phyloP scores from a whole-genome alignment of 768 basidiomycete genomes.

The Tulasnella sp. region DNA sequence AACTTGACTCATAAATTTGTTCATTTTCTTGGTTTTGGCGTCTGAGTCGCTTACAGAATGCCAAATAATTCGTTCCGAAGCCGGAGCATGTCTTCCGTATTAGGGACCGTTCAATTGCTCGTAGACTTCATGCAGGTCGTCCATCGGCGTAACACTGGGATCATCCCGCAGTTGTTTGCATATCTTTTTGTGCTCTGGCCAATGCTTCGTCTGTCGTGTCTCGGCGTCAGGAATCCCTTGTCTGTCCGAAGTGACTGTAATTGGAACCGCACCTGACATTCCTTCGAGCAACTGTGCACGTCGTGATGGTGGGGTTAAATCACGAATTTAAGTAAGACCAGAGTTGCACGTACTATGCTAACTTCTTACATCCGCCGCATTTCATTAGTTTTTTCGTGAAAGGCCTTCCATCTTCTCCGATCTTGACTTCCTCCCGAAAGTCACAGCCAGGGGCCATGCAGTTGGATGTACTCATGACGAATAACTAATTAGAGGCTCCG shows the following conservation, averaged over 20 bases:
- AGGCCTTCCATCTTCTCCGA: background rate
- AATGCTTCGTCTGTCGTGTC: background rate
- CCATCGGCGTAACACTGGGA: background rate
- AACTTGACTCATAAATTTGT: background rate
- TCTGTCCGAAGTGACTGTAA: background rate
- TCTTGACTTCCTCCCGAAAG: constrained; percentile 6
- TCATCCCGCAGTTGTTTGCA: constrained; percentile 3
- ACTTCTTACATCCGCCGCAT: background rate
- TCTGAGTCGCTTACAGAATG: constrained; percentile 11
- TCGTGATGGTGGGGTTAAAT: background rate
- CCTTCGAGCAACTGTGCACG: background rate
- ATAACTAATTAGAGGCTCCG: background rate
- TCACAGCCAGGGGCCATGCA: background rate
- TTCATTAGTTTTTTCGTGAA: background rate
- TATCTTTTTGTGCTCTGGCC: constrained; percentile 6
- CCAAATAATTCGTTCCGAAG: constrained; percentile 21
- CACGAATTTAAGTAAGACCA: background rate
- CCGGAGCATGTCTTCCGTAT: constrained; percentile 19
- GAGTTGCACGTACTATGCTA: background rate
- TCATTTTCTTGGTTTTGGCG: background rate
- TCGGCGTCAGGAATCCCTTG: background rate
- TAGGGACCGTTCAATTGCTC: background rate
- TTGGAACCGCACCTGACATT: background rate
- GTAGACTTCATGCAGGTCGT: constrained; percentile 3
- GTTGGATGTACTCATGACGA: constrained; percentile 1